Conservation (phyloP, 148 eudicot genomes). For the Cornus suecica region DNA sequence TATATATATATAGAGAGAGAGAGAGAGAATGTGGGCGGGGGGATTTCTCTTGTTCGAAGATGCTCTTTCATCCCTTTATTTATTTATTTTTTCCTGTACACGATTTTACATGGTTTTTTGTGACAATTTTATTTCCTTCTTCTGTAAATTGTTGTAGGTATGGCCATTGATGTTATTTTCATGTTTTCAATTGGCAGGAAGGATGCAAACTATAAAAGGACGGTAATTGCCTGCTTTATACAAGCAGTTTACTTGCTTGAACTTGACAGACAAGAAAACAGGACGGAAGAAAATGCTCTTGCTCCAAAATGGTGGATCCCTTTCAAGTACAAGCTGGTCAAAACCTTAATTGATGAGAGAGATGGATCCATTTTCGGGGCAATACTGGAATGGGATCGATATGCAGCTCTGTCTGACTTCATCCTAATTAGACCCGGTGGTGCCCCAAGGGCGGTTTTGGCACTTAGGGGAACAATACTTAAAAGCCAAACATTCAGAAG, state of each 20-base stretch:
- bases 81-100: no score
- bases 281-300: slow-evolving; percentile 51
- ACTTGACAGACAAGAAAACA: slow-evolving; percentile 84
- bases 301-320: slow-evolving; percentile 92
- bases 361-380: slow-evolving; percentile 86
- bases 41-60: not conserved
- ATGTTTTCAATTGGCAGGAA: slow-evolving; percentile 44
- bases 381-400: slow-evolving; percentile 78
- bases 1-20: not conserved
- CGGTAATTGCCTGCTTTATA: slow-evolving; percentile 89
- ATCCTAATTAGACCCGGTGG: slow-evolving; percentile 70
- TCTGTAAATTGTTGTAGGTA: not conserved
- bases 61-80: no score
- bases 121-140: no score
- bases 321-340: slow-evolving; percentile 72
- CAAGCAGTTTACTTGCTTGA: slow-evolving; percentile 91
- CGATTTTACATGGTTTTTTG: no score
- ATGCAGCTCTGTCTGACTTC: slow-evolving; percentile 74
- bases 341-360: slow-evolving; percentile 66
- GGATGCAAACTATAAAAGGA: slow-evolving; percentile 85
- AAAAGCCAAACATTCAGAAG: slow-evolving; percentile 67
- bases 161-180: not conserved
- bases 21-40: no score
- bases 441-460: slow-evolving; percentile 81
- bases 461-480: slow-evolving; percentile 75